phyloP scores from a whole-genome alignment of 2,329 filamentous ascomycete species.

The Fonsecaea multimorphosa region DNA sequence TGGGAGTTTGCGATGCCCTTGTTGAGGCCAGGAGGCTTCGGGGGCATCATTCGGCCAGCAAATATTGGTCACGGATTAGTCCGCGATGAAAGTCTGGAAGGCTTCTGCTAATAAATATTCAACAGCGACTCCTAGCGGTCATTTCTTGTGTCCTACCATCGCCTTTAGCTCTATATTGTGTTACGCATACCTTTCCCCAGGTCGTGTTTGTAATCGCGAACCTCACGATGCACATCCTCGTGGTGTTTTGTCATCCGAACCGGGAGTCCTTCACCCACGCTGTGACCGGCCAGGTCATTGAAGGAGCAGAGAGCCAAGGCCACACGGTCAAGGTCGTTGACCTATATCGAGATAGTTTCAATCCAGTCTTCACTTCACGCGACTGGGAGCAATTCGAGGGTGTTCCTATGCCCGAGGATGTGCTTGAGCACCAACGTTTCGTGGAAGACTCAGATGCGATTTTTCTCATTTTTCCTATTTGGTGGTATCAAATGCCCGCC shows the following conservation, averaged over 20 bases:
- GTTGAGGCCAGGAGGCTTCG: not conserved
- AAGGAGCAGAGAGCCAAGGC: constrained; percentile 17
- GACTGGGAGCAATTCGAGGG: constrained; percentile 24
- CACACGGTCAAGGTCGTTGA: constrained; percentile 22
- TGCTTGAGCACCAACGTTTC: constrained; percentile 20
- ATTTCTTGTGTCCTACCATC: not conserved
- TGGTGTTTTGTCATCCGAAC: constrained; percentile 22
- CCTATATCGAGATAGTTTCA: constrained; percentile 16
- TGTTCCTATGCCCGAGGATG: constrained; percentile 22
- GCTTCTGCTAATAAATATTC: not conserved
- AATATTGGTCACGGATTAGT: constrained; percentile 11
- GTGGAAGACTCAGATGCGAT: constrained; percentile 23
- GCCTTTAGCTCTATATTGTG: not conserved
- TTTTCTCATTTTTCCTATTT: constrained; percentile 22
- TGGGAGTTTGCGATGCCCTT: constrained; percentile 21
- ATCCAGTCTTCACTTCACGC: constrained; percentile 19
- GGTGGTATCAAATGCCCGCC: constrained; percentile 24
- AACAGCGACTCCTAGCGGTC: not conserved
- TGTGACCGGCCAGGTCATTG: constrained; percentile 14
- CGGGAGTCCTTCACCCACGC: constrained; percentile 22
- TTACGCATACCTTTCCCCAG: not conserved
- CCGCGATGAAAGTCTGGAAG: not conserved
- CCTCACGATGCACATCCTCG: constrained; percentile 19
- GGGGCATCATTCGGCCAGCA: not conserved
- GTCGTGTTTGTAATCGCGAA: not conserved